Evolutionary conservation across 441 rosid genomes (phyloP), one percentile per base, ranked within the genome.

Genomic region (Pelargonium fulgidum): DNA sequence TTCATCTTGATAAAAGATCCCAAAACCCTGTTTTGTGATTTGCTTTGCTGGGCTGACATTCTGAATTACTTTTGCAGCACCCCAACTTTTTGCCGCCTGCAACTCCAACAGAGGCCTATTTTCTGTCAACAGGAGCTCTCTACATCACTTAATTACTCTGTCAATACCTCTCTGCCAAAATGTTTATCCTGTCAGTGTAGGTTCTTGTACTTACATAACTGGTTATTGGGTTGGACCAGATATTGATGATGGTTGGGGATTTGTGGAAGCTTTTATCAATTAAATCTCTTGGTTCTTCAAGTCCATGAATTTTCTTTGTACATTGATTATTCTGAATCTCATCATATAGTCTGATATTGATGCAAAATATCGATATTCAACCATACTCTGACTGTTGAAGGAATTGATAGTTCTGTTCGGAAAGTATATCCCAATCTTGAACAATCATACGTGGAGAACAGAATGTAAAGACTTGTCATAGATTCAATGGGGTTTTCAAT

Each of bases 221-320:
- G 96, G 90, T 70, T 87, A 76, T 76, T 87, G 96, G 96, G 80
- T 83, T 47, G 89, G 89, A 68, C 96, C 90, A 11, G 91, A 89
- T 80, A 71, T 78, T 65, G 91, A 89, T 44, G 92, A 89, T 77
- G 96, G 87, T 66, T 87, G 92, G 81, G 96, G 91, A 71, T 81
- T 72, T 75, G 83, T 87, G 61, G 87, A 87, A 82, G 91, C 87
- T 64, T 86, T 73, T 44, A 58, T 87, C 58, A 66, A 79, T 71
- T 70, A 17, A 70, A 69, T 71, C 67, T 69, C 70, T 67, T 84
- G 80, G 83, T 72, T 63, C 64, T 17, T n/a, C 14, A 50, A 50
- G 56, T 4, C 1, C 56, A 12, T 50, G 7, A 50, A 6, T 36
- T 36, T 47, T 10, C 52, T 8, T 47, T 2, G 14, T 36, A 36